Conservation (phyloP, 257 asterid genomes). For the Scutellaria barbata region DNA sequence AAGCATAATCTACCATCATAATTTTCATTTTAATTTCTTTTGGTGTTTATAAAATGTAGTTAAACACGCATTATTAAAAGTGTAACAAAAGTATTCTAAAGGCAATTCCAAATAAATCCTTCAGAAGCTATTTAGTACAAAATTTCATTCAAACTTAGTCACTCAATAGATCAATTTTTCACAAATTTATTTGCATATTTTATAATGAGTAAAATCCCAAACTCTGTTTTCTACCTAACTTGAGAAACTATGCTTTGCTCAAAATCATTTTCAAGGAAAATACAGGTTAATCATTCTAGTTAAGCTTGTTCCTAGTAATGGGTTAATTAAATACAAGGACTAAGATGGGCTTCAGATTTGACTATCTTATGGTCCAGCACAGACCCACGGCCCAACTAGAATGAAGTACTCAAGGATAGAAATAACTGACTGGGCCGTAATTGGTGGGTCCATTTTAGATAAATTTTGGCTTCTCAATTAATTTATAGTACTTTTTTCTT, state of each 20-base stretch:
- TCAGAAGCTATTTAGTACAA: no score
- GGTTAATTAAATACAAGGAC: background rate
- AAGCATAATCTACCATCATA: background rate
- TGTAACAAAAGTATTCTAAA: no score
- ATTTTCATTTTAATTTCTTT: no score
- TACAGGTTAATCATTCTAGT: background rate
- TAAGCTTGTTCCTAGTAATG: background rate
- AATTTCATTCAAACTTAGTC: no score
- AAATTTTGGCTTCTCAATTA: background rate
- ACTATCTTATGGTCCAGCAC: background rate
- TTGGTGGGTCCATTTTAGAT: conserved; percentile 7
- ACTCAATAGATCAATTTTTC: no score
- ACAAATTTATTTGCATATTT: no score
- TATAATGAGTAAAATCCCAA: no score
- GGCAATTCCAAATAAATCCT: no score
- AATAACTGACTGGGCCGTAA: background rate
- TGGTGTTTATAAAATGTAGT: no score
- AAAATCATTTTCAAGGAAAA: background rate
- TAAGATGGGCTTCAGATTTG: conserved; percentile 11
- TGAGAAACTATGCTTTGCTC: background rate
- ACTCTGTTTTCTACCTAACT: no score
- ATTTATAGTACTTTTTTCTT: background rate
- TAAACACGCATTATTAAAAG: no score
- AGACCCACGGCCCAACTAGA: background rate
- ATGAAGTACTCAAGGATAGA: background rate